phyloP scores from a whole-genome alignment of 1,284 basidiomycete genomes.

The Taiwanofungus camphoratus region DNA sequence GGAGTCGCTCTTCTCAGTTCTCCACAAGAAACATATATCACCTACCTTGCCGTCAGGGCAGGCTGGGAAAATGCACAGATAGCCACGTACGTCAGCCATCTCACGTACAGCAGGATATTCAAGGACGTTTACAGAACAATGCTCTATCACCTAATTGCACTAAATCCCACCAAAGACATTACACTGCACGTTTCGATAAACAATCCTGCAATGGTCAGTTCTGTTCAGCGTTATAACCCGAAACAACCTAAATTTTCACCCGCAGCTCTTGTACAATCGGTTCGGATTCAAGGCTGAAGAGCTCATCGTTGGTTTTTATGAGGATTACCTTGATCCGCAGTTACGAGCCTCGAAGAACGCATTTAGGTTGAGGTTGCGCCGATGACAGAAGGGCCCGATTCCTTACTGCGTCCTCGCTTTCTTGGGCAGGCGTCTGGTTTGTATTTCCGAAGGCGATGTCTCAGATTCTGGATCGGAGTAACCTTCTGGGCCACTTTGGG shows the following conservation, averaged over 20 bases:
- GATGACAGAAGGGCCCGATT: constrained; percentile 13
- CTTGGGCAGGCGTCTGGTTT: constrained; percentile 17
- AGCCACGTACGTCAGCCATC: constrained; percentile 48
- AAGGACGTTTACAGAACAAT: constrained; percentile 44
- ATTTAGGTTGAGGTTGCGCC: constrained; percentile 52
- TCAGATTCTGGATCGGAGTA: constrained; percentile 5
- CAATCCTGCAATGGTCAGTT: constrained; percentile 63
- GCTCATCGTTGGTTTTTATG: constrained; percentile 74
- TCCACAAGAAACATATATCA: constrained; percentile 75
- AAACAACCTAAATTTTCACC: not conserved
- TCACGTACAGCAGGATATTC: too few species aligned
- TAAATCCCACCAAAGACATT: constrained; percentile 69
- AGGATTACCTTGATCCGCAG: constrained; percentile 60
- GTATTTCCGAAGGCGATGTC: not conserved
- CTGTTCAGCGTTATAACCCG: not conserved
- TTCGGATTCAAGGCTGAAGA: constrained; percentile 84
- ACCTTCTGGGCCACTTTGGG: not conserved
- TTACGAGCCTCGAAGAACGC: constrained; percentile 73
- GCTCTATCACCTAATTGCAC: constrained; percentile 65
- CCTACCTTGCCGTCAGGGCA: constrained; percentile 66
- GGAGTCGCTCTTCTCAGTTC: constrained; percentile 73
- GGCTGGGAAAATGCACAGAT: constrained; percentile 76
- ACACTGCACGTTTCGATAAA: constrained; percentile 76
- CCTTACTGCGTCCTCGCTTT: constrained; percentile 20
- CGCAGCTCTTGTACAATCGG: constrained; percentile 68